phyloP scores from a whole-genome alignment of 2,329 filamentous ascomycete species.

The Ophiocordyceps sinensis region DNA sequence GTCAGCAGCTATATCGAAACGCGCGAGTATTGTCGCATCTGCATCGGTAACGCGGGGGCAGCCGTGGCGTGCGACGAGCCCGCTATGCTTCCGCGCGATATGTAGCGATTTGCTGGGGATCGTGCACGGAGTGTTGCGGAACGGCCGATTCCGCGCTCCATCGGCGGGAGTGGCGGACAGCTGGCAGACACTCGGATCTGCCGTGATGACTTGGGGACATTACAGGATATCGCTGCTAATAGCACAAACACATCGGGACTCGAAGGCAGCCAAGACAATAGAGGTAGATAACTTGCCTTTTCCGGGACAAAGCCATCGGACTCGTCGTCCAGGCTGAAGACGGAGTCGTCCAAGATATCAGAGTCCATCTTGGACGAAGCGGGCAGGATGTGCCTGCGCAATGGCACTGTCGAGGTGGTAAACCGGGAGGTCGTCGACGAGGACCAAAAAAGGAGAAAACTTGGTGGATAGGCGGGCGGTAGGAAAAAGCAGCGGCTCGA shows the following conservation, averaged over 20 bases:
- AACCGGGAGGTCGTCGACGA: conserved; percentile 7
- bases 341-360: conserved; percentile 40
- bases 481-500: conserved; percentile 5
- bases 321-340: conserved; percentile 23
- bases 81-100: no score
- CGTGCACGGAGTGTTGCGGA: no score
- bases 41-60: background rate
- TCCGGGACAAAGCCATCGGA: conserved; percentile 27
- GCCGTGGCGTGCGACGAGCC: no score
- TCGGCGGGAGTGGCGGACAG: background rate
- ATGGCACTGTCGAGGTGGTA: conserved; percentile 1
- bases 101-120: no score
- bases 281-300: conserved; percentile 15
- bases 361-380: conserved; percentile 33
- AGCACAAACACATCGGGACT: no score
- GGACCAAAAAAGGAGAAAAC: conserved; percentile 6
- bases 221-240: no score
- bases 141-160: no score
- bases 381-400: background rate
- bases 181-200: background rate
- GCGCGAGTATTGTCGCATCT: background rate
- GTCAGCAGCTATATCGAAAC: conserved; percentile 8
- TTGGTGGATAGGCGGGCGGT: conserved; percentile 8
- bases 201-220: background rate
- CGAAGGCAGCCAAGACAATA: no score